phyloP scores from a whole-genome alignment of 179 eudicot species.

The Monotropa hypopitys region DNA sequence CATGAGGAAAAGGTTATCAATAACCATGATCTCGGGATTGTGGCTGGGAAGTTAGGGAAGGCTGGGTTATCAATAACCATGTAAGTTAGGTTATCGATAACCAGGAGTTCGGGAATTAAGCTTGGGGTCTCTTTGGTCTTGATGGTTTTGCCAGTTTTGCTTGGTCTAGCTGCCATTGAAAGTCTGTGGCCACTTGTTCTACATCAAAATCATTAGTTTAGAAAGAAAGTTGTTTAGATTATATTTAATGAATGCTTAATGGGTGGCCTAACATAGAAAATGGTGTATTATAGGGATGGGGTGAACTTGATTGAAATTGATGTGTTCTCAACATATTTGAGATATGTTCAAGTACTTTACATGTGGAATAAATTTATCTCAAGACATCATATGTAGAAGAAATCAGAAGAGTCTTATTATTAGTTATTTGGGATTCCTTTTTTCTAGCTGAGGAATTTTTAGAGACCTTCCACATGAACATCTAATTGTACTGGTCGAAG shows the following conservation, averaged over 20 bases:
- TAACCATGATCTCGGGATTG: too few species aligned
- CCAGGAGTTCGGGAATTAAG: too few species aligned
- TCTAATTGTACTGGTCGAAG: background rate
- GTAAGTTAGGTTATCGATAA: too few species aligned
- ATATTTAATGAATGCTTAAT: background rate
- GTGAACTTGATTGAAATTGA: background rate
- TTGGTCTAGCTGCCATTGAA: too few species aligned
- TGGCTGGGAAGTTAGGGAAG: too few species aligned
- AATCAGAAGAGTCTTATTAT: background rate
- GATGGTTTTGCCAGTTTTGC: too few species aligned
- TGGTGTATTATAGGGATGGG: background rate
- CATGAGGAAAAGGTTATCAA: too few species aligned
- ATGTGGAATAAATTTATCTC: background rate
- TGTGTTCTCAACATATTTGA: background rate
- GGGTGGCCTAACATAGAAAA: background rate
- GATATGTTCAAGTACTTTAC: background rate
- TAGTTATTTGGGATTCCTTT: background rate
- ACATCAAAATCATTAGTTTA: background rate
- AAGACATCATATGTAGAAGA: background rate
- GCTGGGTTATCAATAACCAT: too few species aligned
- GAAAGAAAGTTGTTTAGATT: background rate
- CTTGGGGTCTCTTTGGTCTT: too few species aligned
- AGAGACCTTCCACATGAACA: background rate
- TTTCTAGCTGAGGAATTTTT: background rate
- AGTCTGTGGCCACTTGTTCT: too few species aligned